These are phyloP conservation scores for Rhodocollybia butyracea DNA, from an alignment of 768 basidiomycete genomes.

Conservation along the genomic window DNA sequence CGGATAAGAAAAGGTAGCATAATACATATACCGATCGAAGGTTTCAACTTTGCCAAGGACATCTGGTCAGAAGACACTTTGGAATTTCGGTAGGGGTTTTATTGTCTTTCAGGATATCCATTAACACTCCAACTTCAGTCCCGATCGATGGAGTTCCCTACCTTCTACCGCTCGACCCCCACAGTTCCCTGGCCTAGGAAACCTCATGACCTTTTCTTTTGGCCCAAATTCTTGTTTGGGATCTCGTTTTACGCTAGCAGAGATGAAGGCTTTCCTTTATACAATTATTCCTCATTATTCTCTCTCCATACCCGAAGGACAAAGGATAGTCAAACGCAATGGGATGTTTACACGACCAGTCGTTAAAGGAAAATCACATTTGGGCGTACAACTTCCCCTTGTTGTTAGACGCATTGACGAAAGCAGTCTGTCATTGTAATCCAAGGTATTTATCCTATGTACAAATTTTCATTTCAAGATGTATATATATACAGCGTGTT, in stretches of 20 bases:
- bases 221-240: slow-evolving; percentile 51
- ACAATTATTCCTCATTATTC: slow-evolving; percentile 42
- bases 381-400: slow-evolving; percentile 40
- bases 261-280: slow-evolving; percentile 50
- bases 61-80: slow-evolving; percentile 54
- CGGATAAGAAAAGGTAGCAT: slow-evolving; percentile 52
- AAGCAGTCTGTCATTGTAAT: neutral
- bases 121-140: slow-evolving; percentile 29
- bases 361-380: slow-evolving; percentile 35
- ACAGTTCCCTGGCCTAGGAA: slow-evolving; percentile 43
- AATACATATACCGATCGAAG: slow-evolving; percentile 58
- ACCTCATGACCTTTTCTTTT: slow-evolving; percentile 52
- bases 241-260: slow-evolving; percentile 41
- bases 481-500: neutral
- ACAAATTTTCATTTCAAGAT: neutral
- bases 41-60: slow-evolving; percentile 45
- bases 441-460: no score
- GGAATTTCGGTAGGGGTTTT: slow-evolving; percentile 47
- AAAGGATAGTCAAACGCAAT: slow-evolving; percentile 44
- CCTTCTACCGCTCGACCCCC: slow-evolving; percentile 31
- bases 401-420: slow-evolving; percentile 18
- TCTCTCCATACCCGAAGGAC: slow-evolving; percentile 38
- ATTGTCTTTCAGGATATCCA: neutral
- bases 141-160: slow-evolving; percentile 49
- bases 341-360: slow-evolving; percentile 49